These are phyloP conservation scores for Trebouxiophyceae sp. DNA, from an alignment of 163 green algal genomes.

Conservation along the genomic window DNA sequence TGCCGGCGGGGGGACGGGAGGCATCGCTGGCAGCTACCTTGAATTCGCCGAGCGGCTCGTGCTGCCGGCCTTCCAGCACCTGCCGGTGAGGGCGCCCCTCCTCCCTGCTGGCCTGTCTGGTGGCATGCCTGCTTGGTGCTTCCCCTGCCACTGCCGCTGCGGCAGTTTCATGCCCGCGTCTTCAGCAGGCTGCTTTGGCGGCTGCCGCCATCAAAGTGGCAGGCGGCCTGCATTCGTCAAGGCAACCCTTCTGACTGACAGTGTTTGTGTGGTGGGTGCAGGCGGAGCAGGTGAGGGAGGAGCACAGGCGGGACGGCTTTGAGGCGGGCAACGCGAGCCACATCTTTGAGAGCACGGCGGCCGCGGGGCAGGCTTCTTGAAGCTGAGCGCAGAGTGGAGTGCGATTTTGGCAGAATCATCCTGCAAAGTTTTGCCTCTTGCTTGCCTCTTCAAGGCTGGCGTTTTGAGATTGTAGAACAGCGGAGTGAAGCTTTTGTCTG, in stretches of 20 bases:
- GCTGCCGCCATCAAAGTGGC: not conserved
- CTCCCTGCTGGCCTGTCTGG: not conserved
- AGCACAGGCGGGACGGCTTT: slow-evolving; percentile 77
- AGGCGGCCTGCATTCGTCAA: not conserved
- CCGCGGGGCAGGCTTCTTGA: no score
- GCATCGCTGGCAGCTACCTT: slow-evolving; percentile 59
- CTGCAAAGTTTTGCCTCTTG: no score
- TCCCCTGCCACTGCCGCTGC: slow-evolving; percentile 15
- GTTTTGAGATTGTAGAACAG: no score
- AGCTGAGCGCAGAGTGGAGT: no score
- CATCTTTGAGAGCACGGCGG: slow-evolving; percentile 84
- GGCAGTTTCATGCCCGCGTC: no score
- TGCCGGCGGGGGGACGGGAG: slow-evolving; percentile 21
- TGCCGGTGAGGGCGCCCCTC: slow-evolving; percentile 17
- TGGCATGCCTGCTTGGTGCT: not conserved
- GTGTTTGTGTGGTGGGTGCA: slow-evolving; percentile 14
- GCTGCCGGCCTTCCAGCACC: slow-evolving; percentile 51
- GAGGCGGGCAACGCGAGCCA: slow-evolving; percentile 69
- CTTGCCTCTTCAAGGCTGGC: no score
- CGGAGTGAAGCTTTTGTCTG: no score
- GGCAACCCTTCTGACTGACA: not conserved
- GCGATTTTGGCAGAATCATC: no score
- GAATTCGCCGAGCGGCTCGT: slow-evolving; percentile 77
- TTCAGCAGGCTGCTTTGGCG: no score
- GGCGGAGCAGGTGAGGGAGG: slow-evolving; percentile 41